Base-by-base conservation (phyloP, 306 rosid species). In the Sophora flavescens region DNA sequence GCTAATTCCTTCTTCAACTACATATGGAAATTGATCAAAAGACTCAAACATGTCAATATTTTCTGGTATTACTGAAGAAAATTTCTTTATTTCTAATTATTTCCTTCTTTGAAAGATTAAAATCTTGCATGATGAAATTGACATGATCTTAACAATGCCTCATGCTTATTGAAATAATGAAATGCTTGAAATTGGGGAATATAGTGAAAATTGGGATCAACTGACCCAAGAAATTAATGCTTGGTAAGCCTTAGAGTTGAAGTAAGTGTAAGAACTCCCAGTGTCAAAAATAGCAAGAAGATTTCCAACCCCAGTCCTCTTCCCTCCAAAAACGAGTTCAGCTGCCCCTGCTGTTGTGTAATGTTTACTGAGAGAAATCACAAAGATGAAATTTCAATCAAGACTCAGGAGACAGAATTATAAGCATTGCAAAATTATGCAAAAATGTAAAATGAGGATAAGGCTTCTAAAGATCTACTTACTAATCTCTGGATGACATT, bases 221-320 rank as follows among this genome's bases (percentile, higher is more conserved):
- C 94, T 86, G 3, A 92, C 98, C 97, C 82, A 86, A 52, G 72
- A 72, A 67, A 82, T 60, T 53, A 92, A 36, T 66, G 81, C 83
- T 81, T 90, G 84, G 81, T 94, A 92, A 67, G 91, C 87, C 42
- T 78, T 78, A 59, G 91, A 85, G 78, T 85, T 86, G 77, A 94
- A 84, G 78, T 90, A 94, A 39, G 97, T 90, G 88, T 91, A 90
- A 68, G 98, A 85, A 80, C 96, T 85, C 12, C 98, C 98, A 44
- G 93, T 88, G 84, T 94, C 98, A 74, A 94, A 94, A 82, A 85
- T 77, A 56, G 85, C 81, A 10, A 42, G 16, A 10, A 90, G 84
- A 79, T 61, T 85, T 74, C 80, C 84, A 41, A 87, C 39, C 8
- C 90, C 96, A 2, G 89, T 82, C 7, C 74, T 51, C 82, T 87